These are phyloP conservation scores for Porodaedalea pini DNA, from an alignment of 1,284 basidiomycete species.

Conservation along the genomic window DNA sequence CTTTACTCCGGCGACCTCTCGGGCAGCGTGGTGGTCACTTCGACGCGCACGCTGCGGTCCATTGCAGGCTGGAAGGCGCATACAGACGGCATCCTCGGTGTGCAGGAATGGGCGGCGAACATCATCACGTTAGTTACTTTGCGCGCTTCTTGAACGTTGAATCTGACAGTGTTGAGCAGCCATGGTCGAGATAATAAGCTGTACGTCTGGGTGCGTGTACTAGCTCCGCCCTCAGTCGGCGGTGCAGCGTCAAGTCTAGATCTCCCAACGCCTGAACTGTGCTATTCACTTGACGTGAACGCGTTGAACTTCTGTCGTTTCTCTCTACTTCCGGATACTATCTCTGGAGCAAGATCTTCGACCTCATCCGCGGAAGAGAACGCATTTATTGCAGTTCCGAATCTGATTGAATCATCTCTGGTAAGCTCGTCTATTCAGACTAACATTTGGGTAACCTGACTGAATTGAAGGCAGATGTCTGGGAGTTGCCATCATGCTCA, in stretches of 20 bases:
- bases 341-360: conserved; percentile 14
- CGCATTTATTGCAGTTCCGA: conserved; percentile 75
- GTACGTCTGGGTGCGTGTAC: conserved; percentile 59
- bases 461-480: conserved; percentile 67
- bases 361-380: conserved; percentile 24
- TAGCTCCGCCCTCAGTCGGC: conserved; percentile 45
- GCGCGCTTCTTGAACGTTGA: conserved; percentile 2
- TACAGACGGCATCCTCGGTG: conserved; percentile 65
- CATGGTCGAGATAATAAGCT: conserved; percentile 86
- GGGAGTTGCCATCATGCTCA: conserved; percentile 59
- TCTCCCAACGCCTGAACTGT: conserved; percentile 47
- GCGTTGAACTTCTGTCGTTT: conserved; percentile 89
- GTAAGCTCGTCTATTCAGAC: conserved; percentile 40
- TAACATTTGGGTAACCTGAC: conserved; percentile 6
- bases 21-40: conserved; percentile 69
- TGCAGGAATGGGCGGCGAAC: conserved; percentile 65
- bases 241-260: conserved; percentile 52
- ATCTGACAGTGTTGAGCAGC: conserved; percentile 39
- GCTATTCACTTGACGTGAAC: conserved; percentile 78
- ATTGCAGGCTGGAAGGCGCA: conserved; percentile 78
- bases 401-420: conserved; percentile 80
- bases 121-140: conserved; percentile 64
- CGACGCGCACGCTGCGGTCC: conserved; percentile 67
- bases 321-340: conserved; percentile 41
- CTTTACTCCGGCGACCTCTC: conserved; percentile 80